Conservation (phyloP, 192 early-diverging fungal genomes). For the Coemansia sp. region DNA sequence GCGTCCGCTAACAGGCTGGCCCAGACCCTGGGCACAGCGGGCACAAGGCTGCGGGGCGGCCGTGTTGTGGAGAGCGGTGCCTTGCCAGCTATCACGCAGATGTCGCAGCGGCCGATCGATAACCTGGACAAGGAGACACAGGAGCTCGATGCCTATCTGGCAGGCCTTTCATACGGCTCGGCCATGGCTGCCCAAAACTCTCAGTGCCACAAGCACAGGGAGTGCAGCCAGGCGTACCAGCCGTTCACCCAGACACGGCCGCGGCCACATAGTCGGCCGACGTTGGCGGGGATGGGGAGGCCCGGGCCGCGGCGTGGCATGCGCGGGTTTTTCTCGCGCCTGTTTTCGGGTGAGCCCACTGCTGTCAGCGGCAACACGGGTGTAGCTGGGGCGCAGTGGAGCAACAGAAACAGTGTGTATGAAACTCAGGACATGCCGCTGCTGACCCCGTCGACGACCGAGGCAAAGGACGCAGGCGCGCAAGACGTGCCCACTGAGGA, state of each 20-base stretch:
- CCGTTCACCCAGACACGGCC: slow-evolving; percentile 37
- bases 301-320: slow-evolving; percentile 33
- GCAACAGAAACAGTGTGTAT: neutral
- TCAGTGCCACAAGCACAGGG: slow-evolving; percentile 20
- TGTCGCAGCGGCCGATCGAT: slow-evolving; percentile 7
- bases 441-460: slow-evolving; percentile 7
- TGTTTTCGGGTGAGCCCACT: slow-evolving; percentile 31
- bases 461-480: slow-evolving; percentile 12
- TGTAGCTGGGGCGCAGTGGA: slow-evolving; percentile 4
- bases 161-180: slow-evolving; percentile 26
- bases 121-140: slow-evolving; percentile 37
- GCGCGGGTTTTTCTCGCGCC: slow-evolving; percentile 40
- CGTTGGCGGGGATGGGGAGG: slow-evolving; percentile 10
- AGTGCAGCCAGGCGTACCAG: slow-evolving; percentile 28
- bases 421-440: slow-evolving; percentile 20
- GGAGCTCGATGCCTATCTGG: slow-evolving; percentile 34
- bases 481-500: slow-evolving; percentile 16
- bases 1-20: neutral
- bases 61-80: slow-evolving; percentile 49
- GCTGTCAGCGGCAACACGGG: neutral
- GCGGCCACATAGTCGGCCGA: too few species aligned
- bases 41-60: slow-evolving; percentile 10
- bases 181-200: slow-evolving; percentile 18
- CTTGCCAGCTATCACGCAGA: slow-evolving; percentile 5
- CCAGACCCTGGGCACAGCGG: neutral